Evolutionary conservation across 192 early-diverging fungal species (phyloP).

Genomic region (Rhizoclosmatium globosum): DNA sequence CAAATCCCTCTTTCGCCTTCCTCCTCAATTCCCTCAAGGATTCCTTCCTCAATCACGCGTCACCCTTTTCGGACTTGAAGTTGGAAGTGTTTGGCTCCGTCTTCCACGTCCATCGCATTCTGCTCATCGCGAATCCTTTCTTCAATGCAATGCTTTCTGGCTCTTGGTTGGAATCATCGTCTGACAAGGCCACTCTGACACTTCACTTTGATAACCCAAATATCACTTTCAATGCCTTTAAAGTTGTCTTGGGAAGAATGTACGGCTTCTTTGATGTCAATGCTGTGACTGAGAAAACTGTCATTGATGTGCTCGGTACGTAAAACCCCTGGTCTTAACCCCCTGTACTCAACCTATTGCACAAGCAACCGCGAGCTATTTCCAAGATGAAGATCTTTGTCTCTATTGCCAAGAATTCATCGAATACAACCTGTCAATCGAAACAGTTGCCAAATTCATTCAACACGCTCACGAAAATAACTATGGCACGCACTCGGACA

Average conservation of each 20-base stretch:
- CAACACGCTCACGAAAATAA: slow-evolving; percentile 38
- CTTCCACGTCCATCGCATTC: slow-evolving; percentile 50
- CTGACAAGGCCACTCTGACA: slow-evolving; percentile 11
- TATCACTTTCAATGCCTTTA: slow-evolving; percentile 42
- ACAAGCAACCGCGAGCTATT: slow-evolving; percentile 39
- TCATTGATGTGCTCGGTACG: slow-evolving; percentile 33
- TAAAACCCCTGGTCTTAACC: neutral
- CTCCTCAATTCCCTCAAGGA: neutral
- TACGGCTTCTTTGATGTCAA: slow-evolving; percentile 38
- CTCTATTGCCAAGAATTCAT: slow-evolving; percentile 35
- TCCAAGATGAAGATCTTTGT: slow-evolving; percentile 39
- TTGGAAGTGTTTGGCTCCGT: slow-evolving; percentile 43
- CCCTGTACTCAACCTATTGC: neutral
- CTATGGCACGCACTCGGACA: slow-evolving; percentile 43
- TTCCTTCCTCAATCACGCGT: neutral
- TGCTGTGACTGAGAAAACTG: slow-evolving; percentile 24
- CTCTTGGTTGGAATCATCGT: slow-evolving; percentile 35
- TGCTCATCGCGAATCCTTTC: slow-evolving; percentile 48
- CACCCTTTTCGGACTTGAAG: slow-evolving; percentile 43
- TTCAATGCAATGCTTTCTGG: slow-evolving; percentile 48
- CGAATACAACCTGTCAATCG: slow-evolving; percentile 12
- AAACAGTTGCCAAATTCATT: slow-evolving; percentile 45
- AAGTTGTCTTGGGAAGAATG: slow-evolving; percentile 17
- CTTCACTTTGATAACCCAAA: slow-evolving; percentile 47
- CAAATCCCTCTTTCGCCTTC: no score